Conservation (phyloP, 306 rosid species). For the Geum urbanum region DNA sequence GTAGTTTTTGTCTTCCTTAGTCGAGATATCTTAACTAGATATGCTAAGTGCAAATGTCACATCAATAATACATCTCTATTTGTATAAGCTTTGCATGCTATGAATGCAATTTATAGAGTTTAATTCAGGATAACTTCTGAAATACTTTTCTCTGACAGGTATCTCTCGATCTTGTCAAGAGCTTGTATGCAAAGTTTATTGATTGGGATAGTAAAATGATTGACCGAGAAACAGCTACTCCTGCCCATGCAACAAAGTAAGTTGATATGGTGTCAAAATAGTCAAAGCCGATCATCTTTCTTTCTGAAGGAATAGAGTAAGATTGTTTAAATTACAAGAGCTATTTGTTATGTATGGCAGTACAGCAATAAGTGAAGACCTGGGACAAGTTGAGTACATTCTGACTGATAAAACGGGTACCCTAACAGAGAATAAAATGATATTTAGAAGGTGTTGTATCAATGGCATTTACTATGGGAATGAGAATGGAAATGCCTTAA, state of each 20-base stretch:
- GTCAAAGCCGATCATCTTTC: slow-evolving; percentile 16
- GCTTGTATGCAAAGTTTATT: slow-evolving; percentile 94
- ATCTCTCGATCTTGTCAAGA: slow-evolving; percentile 92
- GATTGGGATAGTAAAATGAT: slow-evolving; percentile 92
- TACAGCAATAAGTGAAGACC: slow-evolving; percentile 98
- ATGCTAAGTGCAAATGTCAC: neutral
- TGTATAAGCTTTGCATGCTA: neutral
- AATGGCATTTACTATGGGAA: slow-evolving; percentile 79
- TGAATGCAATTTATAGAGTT: neutral
- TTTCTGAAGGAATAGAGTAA: slow-evolving; percentile 14
- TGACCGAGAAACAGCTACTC: slow-evolving; percentile 75
- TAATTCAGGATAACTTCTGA: slow-evolving; percentile 11
- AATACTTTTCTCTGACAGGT: slow-evolving; percentile 54
- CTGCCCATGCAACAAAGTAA: slow-evolving; percentile 96
- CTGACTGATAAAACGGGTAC: slow-evolving; percentile 99
- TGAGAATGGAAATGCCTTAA: slow-evolving; percentile 86
- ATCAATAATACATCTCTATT: neutral
- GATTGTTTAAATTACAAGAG: slow-evolving; percentile 35
- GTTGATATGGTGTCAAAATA: slow-evolving; percentile 34
- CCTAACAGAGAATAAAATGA: slow-evolving; percentile 91
- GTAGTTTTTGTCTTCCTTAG: neutral
- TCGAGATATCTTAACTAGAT: neutral
- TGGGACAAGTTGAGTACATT: slow-evolving; percentile 99
- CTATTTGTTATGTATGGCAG: slow-evolving; percentile 74
- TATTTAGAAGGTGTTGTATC: slow-evolving; percentile 93